Evolutionary conservation across 202 grass and related monocot genomes (phyloP), one percentile per base, ranked within the genome.

Genomic region (Elaeis oleifera): DNA sequence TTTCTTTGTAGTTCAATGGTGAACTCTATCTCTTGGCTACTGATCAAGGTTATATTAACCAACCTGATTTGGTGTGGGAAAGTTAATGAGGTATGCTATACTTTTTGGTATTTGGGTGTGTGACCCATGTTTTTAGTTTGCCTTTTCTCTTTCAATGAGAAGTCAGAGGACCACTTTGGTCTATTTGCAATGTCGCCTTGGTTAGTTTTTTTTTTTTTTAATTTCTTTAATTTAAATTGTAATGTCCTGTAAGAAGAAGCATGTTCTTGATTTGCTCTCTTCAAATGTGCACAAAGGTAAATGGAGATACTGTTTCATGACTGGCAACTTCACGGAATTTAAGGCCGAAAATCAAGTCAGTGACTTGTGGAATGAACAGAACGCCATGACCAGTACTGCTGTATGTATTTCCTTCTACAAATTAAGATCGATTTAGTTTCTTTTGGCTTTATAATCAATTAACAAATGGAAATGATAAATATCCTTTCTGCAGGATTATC

Each of bases 51-150:
- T 99, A 94, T 77, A 84, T 94, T 67, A 65, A 82, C 71, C 94
- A 99, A 78, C 82, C 72, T 78, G 88, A 99, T 83, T 89, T 99
- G 78, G 94, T 99, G 19, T 99, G 94, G 94, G 80, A 99, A 79
- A 80, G 60, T 79, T 99, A 60, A 99, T 78, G 88, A 99, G 88
- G 94, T 99, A 89, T 77, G 67, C 20, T 71, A 32, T 63, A 56
- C 17, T 6, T 49, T 21, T 50, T 58, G 56, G n/a, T 51, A 7
- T 25, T 52, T 52, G 24, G 13, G 14, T 23, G 6, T 9, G 11
- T 44, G 9, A 27, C 36, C 36, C 36, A 44, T 14, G 11, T 13
- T 2, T 44, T 44, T 44, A 44, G 36, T 44, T 3, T 44, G 36
- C 9, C 8, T 44, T 44, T 44, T 44, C 36, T 44, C 2, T 44